These are phyloP conservation scores for Chaetomium sp. DNA, from an alignment of 2,329 filamentous ascomycete species.

Conservation along the genomic window DNA sequence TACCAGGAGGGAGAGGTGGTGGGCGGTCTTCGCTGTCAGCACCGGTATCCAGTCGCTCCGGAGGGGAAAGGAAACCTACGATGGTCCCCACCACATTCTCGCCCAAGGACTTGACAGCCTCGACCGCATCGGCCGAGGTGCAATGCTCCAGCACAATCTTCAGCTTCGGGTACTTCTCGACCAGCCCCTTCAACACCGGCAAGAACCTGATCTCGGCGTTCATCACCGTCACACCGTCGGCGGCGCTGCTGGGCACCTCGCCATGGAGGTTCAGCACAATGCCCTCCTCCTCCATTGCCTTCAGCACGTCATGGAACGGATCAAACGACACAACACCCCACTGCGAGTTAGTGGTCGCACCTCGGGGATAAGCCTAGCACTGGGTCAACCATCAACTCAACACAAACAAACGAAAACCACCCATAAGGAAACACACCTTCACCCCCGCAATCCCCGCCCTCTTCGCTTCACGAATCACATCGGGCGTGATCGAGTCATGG, in stretches of 20 bases:
- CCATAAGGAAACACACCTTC: conserved; percentile 48
- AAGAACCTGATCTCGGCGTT: conserved; percentile 78
- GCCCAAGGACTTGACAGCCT: conserved; percentile 75
- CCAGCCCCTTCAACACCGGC: conserved; percentile 73
- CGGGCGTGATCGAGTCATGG: conserved; percentile 33
- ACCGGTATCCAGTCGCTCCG: neutral
- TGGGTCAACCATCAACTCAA: neutral
- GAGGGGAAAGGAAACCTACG: conserved; percentile 22
- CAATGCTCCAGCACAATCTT: conserved; percentile 79
- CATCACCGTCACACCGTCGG: conserved; percentile 51
- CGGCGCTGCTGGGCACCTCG: conserved; percentile 60
- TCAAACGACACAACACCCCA: conserved; percentile 71
- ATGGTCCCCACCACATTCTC: conserved; percentile 77
- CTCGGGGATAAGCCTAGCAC: conserved; percentile 39
- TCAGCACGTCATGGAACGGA: conserved; percentile 76
- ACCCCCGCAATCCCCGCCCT: conserved; percentile 70
- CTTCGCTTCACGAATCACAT: conserved; percentile 68
- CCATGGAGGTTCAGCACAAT: conserved; percentile 81
- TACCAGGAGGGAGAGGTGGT: conserved; percentile 79
- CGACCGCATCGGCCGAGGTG: conserved; percentile 78
- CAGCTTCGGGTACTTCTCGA: conserved; percentile 72
- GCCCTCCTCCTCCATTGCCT: conserved; percentile 82
- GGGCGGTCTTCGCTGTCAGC: conserved; percentile 59
- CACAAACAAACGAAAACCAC: neutral
- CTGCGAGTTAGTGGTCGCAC: conserved; percentile 67